Percentiles rank a stretch among this genome's conserved stretches.
Conservation (phyloP, 441 rosid genomes). For the Erysimum pusillum region DNA sequence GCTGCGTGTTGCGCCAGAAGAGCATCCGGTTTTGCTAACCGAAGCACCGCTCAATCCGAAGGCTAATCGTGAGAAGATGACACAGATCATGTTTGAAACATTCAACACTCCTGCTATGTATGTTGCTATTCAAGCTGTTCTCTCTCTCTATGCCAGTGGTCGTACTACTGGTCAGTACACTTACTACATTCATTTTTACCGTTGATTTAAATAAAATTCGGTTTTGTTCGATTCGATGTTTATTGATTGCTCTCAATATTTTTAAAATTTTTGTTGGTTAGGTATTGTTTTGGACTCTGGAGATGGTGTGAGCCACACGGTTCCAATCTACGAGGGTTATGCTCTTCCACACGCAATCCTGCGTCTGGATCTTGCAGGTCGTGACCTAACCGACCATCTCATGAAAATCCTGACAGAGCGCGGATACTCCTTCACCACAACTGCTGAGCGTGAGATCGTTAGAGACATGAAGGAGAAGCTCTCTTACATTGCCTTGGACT, state of each 20-base stretch:
- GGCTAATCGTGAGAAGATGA: slow-evolving; percentile 56
- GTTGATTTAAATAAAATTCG: not conserved
- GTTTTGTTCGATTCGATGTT: not conserved
- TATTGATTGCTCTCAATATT: not conserved
- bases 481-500: slow-evolving; percentile 78
- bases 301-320: slow-evolving; percentile 90
- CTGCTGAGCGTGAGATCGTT: slow-evolving; percentile 84
- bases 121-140: slow-evolving; percentile 58
- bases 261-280: slow-evolving; percentile 28
- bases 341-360: slow-evolving; percentile 83
- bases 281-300: slow-evolving; percentile 87
- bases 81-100: slow-evolving; percentile 55
- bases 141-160: slow-evolving; percentile 60
- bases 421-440: slow-evolving; percentile 83
- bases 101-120: slow-evolving; percentile 54
- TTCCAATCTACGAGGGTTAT: slow-evolving; percentile 82
- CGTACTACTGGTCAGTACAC: slow-evolving; percentile 57
- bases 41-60: slow-evolving; percentile 54
- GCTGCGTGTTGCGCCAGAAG: slow-evolving; percentile 53
- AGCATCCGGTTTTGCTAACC: slow-evolving; percentile 51
- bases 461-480: slow-evolving; percentile 86
- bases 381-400: slow-evolving; percentile 75
- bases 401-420: slow-evolving; percentile 83
- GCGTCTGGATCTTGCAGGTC: slow-evolving; percentile 81
- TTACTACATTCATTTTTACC: not conserved